A percentile compares a stretch with the other conserved stretches of the same genome.
Evolutionary conservation across 1,284 basidiomycete species (phyloP).

Genomic region (Waitea zeae): DNA sequence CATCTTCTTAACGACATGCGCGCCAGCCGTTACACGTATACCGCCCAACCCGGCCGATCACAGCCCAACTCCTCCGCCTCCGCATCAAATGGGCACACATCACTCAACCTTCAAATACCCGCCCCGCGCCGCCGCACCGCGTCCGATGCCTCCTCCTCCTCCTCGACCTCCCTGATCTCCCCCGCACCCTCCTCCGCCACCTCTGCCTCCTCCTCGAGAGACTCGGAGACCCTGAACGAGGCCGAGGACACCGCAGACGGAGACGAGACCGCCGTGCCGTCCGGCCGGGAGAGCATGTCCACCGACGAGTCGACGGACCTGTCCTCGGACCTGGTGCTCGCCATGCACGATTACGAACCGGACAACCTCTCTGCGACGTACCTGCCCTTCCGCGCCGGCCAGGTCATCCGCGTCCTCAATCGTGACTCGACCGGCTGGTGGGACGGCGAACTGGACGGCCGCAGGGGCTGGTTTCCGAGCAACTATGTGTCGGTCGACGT

Average conservation of each 20-base stretch:
- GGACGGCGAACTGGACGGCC: slow-evolving; percentile 84
- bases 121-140: slow-evolving; percentile 22
- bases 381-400: slow-evolving; percentile 77
- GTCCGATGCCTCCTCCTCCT: slow-evolving; percentile 36
- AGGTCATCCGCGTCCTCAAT: slow-evolving; percentile 81
- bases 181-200: slow-evolving; percentile 29
- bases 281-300: slow-evolving; percentile 13
- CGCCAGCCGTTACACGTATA: too few relatives aligned
- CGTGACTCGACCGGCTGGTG: slow-evolving; percentile 91
- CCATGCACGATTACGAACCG: slow-evolving; percentile 77
- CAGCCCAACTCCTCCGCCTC: too few relatives aligned
- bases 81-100: too few relatives aligned
- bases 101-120: too few relatives aligned
- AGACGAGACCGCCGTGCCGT: slow-evolving; percentile 14
- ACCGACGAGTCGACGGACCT: slow-evolving; percentile 17
- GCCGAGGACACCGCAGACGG: too few relatives aligned
- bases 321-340: slow-evolving; percentile 53
- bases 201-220: slow-evolving; percentile 31
- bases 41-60: too few relatives aligned
- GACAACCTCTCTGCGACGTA: slow-evolving; percentile 62
- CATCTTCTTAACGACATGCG: too few relatives aligned
- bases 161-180: slow-evolving; percentile 34
- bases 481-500: slow-evolving; percentile 64
- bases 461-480: slow-evolving; percentile 98
- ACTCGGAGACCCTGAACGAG: too few relatives aligned